Conservation (phyloP, 1,284 basidiomycete genomes). For the Moesziomyces aphidis region DNA sequence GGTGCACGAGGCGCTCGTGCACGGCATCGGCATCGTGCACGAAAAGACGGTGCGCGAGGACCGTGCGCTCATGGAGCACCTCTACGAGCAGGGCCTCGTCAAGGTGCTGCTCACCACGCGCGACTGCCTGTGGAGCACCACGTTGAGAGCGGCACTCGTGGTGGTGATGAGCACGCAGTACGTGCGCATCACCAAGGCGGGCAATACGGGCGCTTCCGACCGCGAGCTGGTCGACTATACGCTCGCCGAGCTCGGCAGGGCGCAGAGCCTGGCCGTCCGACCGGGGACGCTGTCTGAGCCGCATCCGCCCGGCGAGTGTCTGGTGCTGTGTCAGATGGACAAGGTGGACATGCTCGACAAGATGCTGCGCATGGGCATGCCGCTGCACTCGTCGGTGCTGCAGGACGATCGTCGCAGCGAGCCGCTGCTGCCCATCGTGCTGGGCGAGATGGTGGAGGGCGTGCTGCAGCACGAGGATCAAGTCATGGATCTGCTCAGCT, state of each 20-base stretch:
- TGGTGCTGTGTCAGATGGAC: constrained; percentile 88
- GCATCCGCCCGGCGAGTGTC: constrained; percentile 70
- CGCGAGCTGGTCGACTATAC: constrained; percentile 82
- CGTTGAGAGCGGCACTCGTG: constrained; percentile 82
- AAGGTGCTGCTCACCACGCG: constrained; percentile 85
- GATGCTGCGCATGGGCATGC: constrained; percentile 86
- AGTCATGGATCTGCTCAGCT: constrained; percentile 80
- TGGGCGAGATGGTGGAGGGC: constrained; percentile 40
- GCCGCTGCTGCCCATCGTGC: constrained; percentile 40
- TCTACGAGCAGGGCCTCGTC: constrained; percentile 84
- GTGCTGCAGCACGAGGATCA: constrained; percentile 58
- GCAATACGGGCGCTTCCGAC: constrained; percentile 67
- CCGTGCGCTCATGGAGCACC: constrained; percentile 80
- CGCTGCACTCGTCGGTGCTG: constrained; percentile 83
- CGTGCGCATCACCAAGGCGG: constrained; percentile 70
- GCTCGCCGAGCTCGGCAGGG: constrained; percentile 83
- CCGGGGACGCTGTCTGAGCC: constrained; percentile 70
- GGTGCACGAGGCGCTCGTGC: constrained; percentile 81
- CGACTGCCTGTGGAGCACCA: constrained; percentile 86
- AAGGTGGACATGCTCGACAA: constrained; percentile 80
- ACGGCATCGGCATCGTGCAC: constrained; percentile 90
- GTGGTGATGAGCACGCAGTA: constrained; percentile 95
- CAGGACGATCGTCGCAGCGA: constrained; percentile 68
- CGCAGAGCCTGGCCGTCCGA: constrained; percentile 87
- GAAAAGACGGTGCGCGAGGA: constrained; percentile 79